Percentiles rank a stretch among this genome's conserved stretches.
Conservation (phyloP, 352 stramenopile genomes). For the Pythium aphanidermatum region DNA sequence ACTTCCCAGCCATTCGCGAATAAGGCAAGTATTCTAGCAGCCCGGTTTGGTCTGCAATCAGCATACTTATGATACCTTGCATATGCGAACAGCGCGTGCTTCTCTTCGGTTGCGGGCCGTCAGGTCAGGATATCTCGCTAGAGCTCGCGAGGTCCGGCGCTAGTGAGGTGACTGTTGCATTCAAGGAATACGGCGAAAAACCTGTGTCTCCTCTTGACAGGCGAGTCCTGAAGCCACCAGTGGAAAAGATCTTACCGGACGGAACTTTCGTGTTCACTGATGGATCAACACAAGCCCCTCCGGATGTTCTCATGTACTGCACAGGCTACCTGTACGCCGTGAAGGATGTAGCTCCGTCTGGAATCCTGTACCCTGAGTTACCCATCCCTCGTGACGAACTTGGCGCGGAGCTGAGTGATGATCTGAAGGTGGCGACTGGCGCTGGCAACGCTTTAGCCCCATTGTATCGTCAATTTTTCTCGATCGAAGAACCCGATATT, state of each 20-base stretch:
- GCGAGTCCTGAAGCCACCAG: slow-evolving; percentile 50
- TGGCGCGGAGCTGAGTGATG: slow-evolving; percentile 15
- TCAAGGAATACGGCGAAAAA: slow-evolving; percentile 2
- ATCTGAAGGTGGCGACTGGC: slow-evolving; percentile 28
- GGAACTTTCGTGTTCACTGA: slow-evolving; percentile 54
- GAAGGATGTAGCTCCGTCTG: slow-evolving; percentile 36
- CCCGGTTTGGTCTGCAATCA: neutral
- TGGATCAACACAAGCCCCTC: slow-evolving; percentile 31
- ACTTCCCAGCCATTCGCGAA: slow-evolving; percentile 10
- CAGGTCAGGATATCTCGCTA: slow-evolving; percentile 73
- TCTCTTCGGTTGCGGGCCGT: slow-evolving; percentile 60
- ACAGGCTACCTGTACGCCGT: slow-evolving; percentile 70
- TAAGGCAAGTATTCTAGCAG: slow-evolving; percentile 12
- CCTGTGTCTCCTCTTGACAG: slow-evolving; percentile 2
- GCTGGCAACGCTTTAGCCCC: slow-evolving; percentile 40
- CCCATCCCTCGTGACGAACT: slow-evolving; percentile 12
- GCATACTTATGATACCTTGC: neutral
- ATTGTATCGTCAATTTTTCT: slow-evolving; percentile 74
- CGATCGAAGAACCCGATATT: slow-evolving; percentile 65
- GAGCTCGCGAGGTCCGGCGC: slow-evolving; percentile 42
- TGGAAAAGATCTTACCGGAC: slow-evolving; percentile 42
- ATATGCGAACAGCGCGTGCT: slow-evolving; percentile 37
- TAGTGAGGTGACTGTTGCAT: slow-evolving; percentile 54
- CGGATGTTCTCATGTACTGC: slow-evolving; percentile 76
- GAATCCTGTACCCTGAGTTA: slow-evolving; percentile 36